A percentile compares a stretch with the other conserved stretches of the same genome.
These are phyloP conservation scores for Alloascoidea hylecoeti DNA, from an alignment of 805 yeast genomes.

Conservation along the genomic window DNA sequence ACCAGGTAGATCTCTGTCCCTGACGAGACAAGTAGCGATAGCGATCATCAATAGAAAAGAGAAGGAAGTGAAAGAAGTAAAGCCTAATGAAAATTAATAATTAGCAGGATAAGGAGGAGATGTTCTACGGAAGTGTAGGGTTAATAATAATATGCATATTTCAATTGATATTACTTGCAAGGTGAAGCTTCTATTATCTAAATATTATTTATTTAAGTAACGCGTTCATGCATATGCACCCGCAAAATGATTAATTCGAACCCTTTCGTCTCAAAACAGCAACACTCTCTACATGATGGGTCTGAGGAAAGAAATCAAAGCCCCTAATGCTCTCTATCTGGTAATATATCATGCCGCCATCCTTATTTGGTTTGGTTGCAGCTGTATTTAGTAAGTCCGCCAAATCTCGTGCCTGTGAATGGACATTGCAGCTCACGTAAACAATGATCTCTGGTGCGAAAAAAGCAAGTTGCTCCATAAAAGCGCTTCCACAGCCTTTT, in stretches of 20 bases:
- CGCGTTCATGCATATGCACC: too few species aligned
- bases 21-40: conserved; percentile 20
- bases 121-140: too few species aligned
- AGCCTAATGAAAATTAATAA: neutral
- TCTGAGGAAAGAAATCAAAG: conserved; percentile 93
- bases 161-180: too few species aligned
- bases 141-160: too few species aligned
- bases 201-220: too few species aligned
- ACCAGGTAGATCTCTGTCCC: conserved; percentile 23
- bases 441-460: conserved; percentile 79
- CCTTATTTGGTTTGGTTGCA: conserved; percentile 14
- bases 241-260: too few species aligned
- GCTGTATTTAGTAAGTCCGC: conserved; percentile 68
- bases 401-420: conserved; percentile 91
- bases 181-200: too few species aligned
- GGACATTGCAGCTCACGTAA: conserved; percentile 95
- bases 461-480: conserved; percentile 71
- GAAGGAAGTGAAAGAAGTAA: neutral
- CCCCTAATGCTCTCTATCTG: conserved; percentile 76
- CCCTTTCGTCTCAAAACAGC: too few species aligned
- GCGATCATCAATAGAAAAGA: conserved; percentile 10
- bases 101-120: neutral
- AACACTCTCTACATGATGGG: conserved; percentile 84
- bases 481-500: conserved; percentile 88
- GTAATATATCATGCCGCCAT: conserved; percentile 41